Conservation (phyloP, 2,329 filamentous ascomycete genomes). For the Clonostachys sp. region DNA sequence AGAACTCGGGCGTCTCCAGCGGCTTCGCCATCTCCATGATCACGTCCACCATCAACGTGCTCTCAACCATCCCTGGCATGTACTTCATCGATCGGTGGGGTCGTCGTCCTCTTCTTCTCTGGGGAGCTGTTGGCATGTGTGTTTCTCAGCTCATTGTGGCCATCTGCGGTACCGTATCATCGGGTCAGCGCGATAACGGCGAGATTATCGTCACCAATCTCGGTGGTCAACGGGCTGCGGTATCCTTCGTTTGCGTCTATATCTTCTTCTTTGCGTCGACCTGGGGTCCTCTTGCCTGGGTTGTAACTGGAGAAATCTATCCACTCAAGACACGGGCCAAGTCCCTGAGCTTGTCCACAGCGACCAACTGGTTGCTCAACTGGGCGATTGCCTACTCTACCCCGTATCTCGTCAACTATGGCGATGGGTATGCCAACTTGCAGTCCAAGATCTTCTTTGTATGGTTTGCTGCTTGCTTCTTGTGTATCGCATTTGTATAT, state of each 20-base stretch:
- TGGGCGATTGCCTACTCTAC: constrained; percentile 78
- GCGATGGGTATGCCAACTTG: constrained; percentile 60
- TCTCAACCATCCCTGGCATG: constrained; percentile 27
- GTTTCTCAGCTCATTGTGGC: constrained; percentile 56
- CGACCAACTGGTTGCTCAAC: constrained; percentile 63
- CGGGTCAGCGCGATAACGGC: constrained; percentile 42
- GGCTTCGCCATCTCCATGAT: constrained; percentile 30
- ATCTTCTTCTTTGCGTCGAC: constrained; percentile 68
- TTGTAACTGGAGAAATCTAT: constrained; percentile 45
- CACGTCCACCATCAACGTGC: constrained; percentile 29
- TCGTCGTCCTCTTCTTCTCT: constrained; percentile 57
- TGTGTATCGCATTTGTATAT: constrained; percentile 68
- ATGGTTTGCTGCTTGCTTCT: constrained; percentile 68
- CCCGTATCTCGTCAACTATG: constrained; percentile 74
- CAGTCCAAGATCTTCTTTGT: constrained; percentile 75
- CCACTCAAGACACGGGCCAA: constrained; percentile 55
- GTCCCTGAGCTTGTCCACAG: constrained; percentile 57
- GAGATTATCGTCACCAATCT: constrained; percentile 40
- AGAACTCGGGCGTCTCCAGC: constrained; percentile 27
- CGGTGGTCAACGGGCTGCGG: constrained; percentile 46
- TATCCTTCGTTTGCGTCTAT: constrained; percentile 59
- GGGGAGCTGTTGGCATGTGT: constrained; percentile 59
- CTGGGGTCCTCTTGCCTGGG: constrained; percentile 44
- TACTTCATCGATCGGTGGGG: constrained; percentile 32
- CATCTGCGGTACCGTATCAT: constrained; percentile 50